Percentiles rank a stretch among this genome's conserved stretches.
Conservation (phyloP, 1,139 yeast genomes). For the Debaryomyces sp. region DNA sequence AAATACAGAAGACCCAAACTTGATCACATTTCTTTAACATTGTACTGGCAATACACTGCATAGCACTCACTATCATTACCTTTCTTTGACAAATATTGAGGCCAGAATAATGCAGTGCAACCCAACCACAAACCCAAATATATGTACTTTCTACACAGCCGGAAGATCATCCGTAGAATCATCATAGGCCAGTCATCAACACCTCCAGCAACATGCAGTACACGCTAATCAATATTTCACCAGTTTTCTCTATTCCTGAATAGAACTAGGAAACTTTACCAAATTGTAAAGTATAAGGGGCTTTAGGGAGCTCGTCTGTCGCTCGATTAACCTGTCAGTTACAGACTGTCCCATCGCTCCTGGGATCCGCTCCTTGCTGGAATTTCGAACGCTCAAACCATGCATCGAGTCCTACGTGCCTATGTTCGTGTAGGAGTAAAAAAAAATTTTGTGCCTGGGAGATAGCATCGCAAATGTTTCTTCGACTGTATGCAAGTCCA, state of each 20-base stretch:
- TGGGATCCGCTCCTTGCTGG: background rate
- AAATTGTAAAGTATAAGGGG: background rate
- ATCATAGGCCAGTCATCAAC: too few relatives aligned
- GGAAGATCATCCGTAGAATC: background rate
- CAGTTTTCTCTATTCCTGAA: background rate
- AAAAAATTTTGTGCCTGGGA: background rate
- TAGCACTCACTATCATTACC: background rate
- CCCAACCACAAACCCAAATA: background rate
- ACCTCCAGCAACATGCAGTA: background rate
- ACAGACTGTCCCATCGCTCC: background rate
- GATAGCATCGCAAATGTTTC: background rate
- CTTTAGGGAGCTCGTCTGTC: background rate
- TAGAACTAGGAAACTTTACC: background rate
- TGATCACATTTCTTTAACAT: background rate
- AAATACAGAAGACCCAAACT: background rate
- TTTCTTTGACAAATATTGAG: background rate
- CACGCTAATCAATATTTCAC: background rate
- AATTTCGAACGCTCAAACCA: background rate
- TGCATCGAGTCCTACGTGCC: background rate
- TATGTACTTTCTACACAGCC: background rate
- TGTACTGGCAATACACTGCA: background rate
- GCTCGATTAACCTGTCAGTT: background rate
- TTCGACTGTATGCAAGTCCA: background rate
- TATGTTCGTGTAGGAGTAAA: background rate
- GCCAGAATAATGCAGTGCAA: background rate